phyloP scores from a whole-genome alignment of 768 basidiomycete genomes.

The Coprinopsis strossmayeri region DNA sequence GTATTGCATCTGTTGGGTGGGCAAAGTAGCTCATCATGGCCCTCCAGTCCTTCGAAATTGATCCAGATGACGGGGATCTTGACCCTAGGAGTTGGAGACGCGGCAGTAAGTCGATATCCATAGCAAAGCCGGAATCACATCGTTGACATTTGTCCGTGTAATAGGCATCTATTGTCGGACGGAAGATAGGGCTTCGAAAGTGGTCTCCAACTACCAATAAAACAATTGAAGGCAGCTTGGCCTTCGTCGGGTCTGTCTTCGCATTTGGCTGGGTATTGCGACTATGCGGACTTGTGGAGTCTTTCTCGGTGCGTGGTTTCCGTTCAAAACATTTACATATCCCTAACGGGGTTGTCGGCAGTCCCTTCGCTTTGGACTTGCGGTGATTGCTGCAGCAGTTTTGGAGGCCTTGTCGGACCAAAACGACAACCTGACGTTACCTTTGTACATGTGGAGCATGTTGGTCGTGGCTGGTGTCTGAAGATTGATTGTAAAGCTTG shows the following conservation, averaged over 20 bases:
- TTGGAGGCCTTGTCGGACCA: slow-evolving; percentile 92
- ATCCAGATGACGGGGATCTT: slow-evolving; percentile 80
- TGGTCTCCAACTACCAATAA: slow-evolving; percentile 86
- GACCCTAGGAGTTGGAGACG: slow-evolving; percentile 89
- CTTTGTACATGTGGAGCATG: slow-evolving; percentile 94
- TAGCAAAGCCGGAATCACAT: neutral
- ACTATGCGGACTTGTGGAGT: slow-evolving; percentile 58
- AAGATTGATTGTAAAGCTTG: neutral
- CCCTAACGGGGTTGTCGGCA: no score
- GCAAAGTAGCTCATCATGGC: slow-evolving; percentile 3
- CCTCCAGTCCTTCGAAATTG: slow-evolving; percentile 34
- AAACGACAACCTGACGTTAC: slow-evolving; percentile 95
- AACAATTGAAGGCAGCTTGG: slow-evolving; percentile 87
- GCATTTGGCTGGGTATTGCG: slow-evolving; percentile 66
- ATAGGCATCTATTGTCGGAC: slow-evolving; percentile 90
- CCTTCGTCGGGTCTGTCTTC: slow-evolving; percentile 70
- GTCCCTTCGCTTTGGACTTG: slow-evolving; percentile 60
- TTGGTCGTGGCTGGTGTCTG: slow-evolving; percentile 50
- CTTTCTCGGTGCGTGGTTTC: slow-evolving; percentile 79
- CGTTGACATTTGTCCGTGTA: slow-evolving; percentile 4
- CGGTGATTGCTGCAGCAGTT: slow-evolving; percentile 57
- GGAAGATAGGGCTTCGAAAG: slow-evolving; percentile 67
- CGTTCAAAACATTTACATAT: slow-evolving; percentile 5
- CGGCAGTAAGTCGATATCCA: slow-evolving; percentile 51
- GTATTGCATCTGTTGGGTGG: slow-evolving; percentile 21